Evolutionary conservation across 1,139 yeast species (phyloP), one percentile per base, ranked within the genome.

Genomic region (Geotrichum carabidarum): DNA sequence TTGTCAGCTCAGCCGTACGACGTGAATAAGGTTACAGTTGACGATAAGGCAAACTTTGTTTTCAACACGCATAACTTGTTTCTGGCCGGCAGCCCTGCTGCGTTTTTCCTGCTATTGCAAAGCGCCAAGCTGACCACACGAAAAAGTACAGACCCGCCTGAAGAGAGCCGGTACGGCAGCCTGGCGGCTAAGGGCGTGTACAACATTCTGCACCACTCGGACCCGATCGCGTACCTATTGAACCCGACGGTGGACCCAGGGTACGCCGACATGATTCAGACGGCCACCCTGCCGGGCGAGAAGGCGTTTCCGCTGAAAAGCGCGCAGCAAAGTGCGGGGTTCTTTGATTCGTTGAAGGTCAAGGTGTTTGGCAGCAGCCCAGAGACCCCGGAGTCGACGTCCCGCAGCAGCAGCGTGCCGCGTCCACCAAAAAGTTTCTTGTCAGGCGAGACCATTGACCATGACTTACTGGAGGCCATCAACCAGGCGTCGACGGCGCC

Each of bases 41-140:
- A 43, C 30, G 52, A 47, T 4, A 41, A 48, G 3, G 27, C 15
- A 8, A 44, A 51, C 30, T 60, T 91, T 37, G 75, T 78, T 44
- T 93, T 93, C 66, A 79, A 83, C 12, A 90, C 88, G 1, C 82
- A 82, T 14, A 86, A 86, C 62, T 76, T 84, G 60, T 90, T 90
- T 65, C 80, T 90, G 32, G 79, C 86, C 15, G 99, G 99, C 0
- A 87, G 96, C 1, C 98, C 98, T 1, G 82, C 86, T 18, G 97
- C 96, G 2, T 83, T 90, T 48, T 90, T 93, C 59, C 59, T 71
- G 54, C 60, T 71, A 9, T 61, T 71, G 30, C 64, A 67, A 30
- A 61, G 59, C 43, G 51, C 65, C 9, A 57, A 59, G 30, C 57
- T 70, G 50, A 59, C 63, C 46, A 66, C 72, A 11, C 59, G 71